These are phyloP conservation scores for Rhizophora apiculata DNA, from an alignment of 345 rosid genomes.

Conservation along the genomic window DNA sequence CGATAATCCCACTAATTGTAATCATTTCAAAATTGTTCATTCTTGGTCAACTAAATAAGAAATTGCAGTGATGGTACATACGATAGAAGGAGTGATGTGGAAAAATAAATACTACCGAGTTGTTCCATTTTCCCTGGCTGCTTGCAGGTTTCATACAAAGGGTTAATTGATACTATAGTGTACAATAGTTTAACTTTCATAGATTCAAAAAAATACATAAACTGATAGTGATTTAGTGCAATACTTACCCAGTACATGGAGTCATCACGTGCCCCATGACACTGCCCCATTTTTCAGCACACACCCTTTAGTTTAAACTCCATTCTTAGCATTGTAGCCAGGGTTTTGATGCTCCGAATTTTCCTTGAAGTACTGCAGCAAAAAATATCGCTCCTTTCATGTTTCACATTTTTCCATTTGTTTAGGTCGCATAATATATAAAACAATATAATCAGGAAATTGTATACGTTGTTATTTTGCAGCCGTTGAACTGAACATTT, in stretches of 20 bases:
- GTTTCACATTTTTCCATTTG: neutral
- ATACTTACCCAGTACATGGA: constrained; percentile 65
- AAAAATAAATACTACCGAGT: constrained; percentile 62
- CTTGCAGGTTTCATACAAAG: constrained; percentile 26
- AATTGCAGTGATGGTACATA: constrained; percentile 23
- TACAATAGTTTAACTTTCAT: neutral
- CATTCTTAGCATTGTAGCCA: constrained; percentile 51
- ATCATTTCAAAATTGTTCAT: neutral
- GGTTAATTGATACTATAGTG: neutral
- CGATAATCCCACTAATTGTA: neutral
- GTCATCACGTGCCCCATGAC: constrained; percentile 80
- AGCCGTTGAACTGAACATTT: too few relatives aligned
- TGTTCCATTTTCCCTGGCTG: constrained; percentile 68
- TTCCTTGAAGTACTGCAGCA: constrained; percentile 51
- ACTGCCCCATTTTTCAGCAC: constrained; percentile 62
- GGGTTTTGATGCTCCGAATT: constrained; percentile 51
- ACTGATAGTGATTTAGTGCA: neutral
- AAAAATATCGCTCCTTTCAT: neutral
- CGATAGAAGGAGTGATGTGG: constrained; percentile 76
- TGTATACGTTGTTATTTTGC: constrained; percentile 39
- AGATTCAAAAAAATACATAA: neutral
- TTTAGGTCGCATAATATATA: neutral
- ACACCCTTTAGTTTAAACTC: constrained; percentile 63
- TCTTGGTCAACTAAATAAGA: neutral
- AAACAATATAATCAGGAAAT: neutral